These are phyloP conservation scores for Durotheca rogersii DNA, from an alignment of 495 filamentous ascomycete species.

Conservation along the genomic window DNA sequence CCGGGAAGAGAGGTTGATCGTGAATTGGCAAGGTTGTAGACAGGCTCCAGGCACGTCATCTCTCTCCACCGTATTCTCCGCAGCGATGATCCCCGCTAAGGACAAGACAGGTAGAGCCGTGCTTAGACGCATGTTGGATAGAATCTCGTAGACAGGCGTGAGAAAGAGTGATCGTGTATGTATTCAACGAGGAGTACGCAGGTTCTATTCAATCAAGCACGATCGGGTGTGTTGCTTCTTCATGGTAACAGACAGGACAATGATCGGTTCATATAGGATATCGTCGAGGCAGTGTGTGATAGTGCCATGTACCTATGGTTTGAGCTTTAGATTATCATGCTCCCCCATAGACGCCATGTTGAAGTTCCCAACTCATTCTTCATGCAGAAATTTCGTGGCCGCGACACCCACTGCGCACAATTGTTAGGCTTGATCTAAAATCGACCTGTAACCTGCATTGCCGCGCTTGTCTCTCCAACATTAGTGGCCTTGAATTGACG, in stretches of 20 bases:
- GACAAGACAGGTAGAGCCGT: not conserved
- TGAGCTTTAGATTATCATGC: not conserved
- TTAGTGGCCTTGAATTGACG: not conserved
- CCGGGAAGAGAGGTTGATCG: constrained; percentile 8
- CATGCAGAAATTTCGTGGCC: too few relatives aligned
- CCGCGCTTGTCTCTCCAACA: not conserved
- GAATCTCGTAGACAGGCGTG: not conserved
- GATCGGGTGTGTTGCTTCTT: not conserved
- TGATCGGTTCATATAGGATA: not conserved
- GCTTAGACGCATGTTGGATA: not conserved
- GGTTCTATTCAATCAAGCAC: not conserved
- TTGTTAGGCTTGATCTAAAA: not conserved
- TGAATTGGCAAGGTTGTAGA: constrained; percentile 14
- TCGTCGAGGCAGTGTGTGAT: not conserved
- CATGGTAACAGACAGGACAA: not conserved
- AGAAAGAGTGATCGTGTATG: too few relatives aligned
- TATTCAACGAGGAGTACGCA: not conserved
- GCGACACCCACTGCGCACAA: not conserved
- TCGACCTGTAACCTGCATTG: not conserved
- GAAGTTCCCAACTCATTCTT: not conserved
- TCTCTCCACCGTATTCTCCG: constrained; percentile 14
- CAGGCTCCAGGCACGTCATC: constrained; percentile 10
- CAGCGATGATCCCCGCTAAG: not conserved
- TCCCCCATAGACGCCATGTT: not conserved
- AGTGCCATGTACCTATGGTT: not conserved